phyloP scores from a whole-genome alignment of 192 early-diverging fungal genomes.

The Mortierella alpina region DNA sequence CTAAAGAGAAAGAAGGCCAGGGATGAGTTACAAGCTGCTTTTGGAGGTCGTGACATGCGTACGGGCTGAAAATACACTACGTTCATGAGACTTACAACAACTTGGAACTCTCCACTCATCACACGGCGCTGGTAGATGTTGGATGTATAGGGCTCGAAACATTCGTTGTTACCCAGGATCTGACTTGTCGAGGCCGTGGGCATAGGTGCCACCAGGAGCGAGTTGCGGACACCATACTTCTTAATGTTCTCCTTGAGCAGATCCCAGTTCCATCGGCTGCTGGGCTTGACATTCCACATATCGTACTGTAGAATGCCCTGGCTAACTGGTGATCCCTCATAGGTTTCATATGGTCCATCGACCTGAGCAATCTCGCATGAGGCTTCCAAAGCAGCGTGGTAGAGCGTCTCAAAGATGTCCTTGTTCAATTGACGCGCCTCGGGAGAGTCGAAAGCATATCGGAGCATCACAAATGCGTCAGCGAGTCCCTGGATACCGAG shows the following conservation, averaged over 20 bases:
- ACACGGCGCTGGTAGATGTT: constrained; percentile 98
- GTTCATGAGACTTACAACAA: constrained; percentile 66
- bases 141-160: constrained; percentile 90
- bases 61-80: background rate
- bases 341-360: constrained; percentile 85
- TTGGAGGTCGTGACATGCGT: background rate
- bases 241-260: constrained; percentile 80
- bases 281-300: constrained; percentile 85
- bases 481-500: constrained; percentile 77
- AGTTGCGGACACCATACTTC: constrained; percentile 89
- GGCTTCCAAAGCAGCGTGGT: constrained; percentile 90
- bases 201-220: constrained; percentile 94
- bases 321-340: constrained; percentile 85
- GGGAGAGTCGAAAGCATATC: constrained; percentile 89
- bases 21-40: background rate
- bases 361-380: constrained; percentile 88
- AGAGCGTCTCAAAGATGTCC: constrained; percentile 94
- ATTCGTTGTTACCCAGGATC: constrained; percentile 97
- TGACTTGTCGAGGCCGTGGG: constrained; percentile 95
- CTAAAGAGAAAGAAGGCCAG: background rate
- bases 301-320: constrained; percentile 92
- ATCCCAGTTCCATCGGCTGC: constrained; percentile 91
- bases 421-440: constrained; percentile 87
- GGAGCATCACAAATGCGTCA: constrained; percentile 94
- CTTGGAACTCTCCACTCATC: constrained; percentile 96